Evolutionary conservation across 2,329 filamentous ascomycete genomes (phyloP), one percentile per base, ranked within the genome.

Genomic region (Ceratocystis alfenasii): DNA sequence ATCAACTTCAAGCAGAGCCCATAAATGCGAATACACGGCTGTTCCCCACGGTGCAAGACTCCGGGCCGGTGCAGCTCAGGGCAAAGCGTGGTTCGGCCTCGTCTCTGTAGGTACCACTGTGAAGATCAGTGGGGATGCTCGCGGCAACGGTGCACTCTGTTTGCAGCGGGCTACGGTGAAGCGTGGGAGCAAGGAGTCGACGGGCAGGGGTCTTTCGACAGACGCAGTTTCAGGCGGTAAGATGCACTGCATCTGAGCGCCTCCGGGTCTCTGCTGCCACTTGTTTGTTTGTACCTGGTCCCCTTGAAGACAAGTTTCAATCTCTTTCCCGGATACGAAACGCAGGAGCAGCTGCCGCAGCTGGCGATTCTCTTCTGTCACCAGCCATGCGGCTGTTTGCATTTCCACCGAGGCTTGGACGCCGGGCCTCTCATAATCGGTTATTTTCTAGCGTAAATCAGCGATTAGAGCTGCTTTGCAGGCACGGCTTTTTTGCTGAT

Each of bases 401-500:
- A 66, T 55, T 12, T 59, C 53, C 8, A 44, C n/a, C 22, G 65
- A 60, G 33, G 65, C 65, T 57, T 64, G 61, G 5, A 53, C 55
- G 22, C 62, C 65, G 30, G 53, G 61, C 17, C 61, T 17, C 53
- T 66, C 62, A 30, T 64, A 53, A 22, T 33, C 28, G 30, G 15
- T 2, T 41, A 66, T 53, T 46, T 41, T 45, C 41, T 36, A n/a
- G n/a, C 55, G 36, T 6, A 64, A 36, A 6, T 68, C 46, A 17
- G 64, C 63, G 2, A 65, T 57, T n/a, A 63, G 61, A 48, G 63
- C 62, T 28, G 48, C 61, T 57, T 66, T 66, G 61, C 53, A 62
- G n/a, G 62, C 65, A 20, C 65, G 65, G 28, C 61, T 57, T 15
- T 62, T 55, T 44, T 66, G 65, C 45, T 64, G 62, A 28, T 66